phyloP scores from a whole-genome alignment of 2,329 filamentous ascomycete species.

The Penicillium verrucosum region DNA sequence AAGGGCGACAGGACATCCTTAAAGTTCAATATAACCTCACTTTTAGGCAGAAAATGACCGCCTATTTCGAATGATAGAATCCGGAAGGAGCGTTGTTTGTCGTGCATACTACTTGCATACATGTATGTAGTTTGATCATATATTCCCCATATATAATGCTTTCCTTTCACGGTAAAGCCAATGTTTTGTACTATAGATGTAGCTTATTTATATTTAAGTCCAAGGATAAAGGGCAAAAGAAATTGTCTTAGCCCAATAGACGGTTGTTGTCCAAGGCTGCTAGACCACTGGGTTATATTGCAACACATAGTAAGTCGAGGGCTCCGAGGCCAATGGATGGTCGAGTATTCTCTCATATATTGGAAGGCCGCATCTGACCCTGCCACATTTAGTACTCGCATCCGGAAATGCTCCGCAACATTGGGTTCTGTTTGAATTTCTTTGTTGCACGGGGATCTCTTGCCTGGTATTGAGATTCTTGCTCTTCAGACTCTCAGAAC shows the following conservation, averaged over 20 bases:
- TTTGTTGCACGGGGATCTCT: not conserved
- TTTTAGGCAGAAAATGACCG: not conserved
- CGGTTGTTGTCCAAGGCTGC: not conserved
- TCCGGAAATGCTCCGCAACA: not conserved
- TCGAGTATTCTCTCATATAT: too few species aligned
- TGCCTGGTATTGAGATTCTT: not conserved
- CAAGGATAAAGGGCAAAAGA: too few species aligned
- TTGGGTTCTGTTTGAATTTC: too few species aligned
- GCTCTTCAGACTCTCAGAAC: not conserved
- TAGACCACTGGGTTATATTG: not conserved
- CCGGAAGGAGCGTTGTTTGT: not conserved
- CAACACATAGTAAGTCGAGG: not conserved
- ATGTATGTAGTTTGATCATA: not conserved
- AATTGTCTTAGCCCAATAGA: not conserved
- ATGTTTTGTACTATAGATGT: too few species aligned
- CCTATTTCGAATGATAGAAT: not conserved
- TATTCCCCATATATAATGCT: not conserved
- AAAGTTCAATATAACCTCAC: not conserved
- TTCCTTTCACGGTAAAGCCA: not conserved
- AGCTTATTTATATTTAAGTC: too few species aligned
- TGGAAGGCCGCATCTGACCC: too few species aligned
- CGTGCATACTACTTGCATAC: too few species aligned
- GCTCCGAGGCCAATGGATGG: not conserved
- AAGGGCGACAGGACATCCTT: too few species aligned
- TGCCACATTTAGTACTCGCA: too few species aligned